Evolutionary conservation across 345 rosid species (phyloP).

Genomic region (Zanthoxylum bungeanum): DNA sequence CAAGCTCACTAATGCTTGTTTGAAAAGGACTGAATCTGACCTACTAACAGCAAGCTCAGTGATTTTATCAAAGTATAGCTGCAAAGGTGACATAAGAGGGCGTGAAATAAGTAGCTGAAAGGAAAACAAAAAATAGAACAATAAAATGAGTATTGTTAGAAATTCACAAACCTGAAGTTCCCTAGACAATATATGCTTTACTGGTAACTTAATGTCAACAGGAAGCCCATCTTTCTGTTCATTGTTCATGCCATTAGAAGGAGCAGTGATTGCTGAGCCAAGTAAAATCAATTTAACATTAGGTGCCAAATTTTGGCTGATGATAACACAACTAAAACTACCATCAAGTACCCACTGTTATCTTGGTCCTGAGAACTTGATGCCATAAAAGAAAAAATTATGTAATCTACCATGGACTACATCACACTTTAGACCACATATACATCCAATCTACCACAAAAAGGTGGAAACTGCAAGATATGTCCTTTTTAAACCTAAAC

Average conservation of each 20-base stretch:
- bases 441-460: neutral
- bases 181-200: slow-evolving; percentile 80
- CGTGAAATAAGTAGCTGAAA: neutral
- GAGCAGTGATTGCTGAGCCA: slow-evolving; percentile 66
- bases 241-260: slow-evolving; percentile 46
- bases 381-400: neutral
- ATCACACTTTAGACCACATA: neutral
- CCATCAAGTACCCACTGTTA: neutral
- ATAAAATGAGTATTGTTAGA: neutral
- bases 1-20: slow-evolving; percentile 88
- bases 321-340: neutral
- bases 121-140: slow-evolving; percentile 8
- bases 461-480: neutral
- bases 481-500: neutral
- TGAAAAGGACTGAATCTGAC: slow-evolving; percentile 71
- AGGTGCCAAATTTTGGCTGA: slow-evolving; percentile 11
- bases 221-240: slow-evolving; percentile 73
- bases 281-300: slow-evolving; percentile 18
- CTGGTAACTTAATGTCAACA: slow-evolving; percentile 81
- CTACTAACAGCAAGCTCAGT: slow-evolving; percentile 76
- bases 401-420: neutral
- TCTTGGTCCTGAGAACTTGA: slow-evolving; percentile 7
- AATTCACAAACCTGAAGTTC: slow-evolving; percentile 75
- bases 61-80: slow-evolving; percentile 95
- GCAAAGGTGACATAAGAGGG: slow-evolving; percentile 29